A percentile compares a stretch with the other conserved stretches of the same genome.
phyloP scores from a whole-genome alignment of 2,329 filamentous ascomycete genomes.

The Fusarium marasasianum region DNA sequence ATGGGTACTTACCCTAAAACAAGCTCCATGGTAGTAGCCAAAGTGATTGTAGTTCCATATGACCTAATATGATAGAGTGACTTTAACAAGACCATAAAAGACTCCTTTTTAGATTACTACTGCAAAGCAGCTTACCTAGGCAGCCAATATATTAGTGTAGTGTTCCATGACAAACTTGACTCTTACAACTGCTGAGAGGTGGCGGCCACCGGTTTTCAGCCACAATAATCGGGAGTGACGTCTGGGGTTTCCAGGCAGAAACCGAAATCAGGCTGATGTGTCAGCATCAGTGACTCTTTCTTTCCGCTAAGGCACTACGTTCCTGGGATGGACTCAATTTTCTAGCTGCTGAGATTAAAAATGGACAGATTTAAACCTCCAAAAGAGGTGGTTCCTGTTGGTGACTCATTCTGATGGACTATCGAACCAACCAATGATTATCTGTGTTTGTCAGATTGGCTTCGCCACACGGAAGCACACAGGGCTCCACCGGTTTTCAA shows the following conservation, averaged over 20 bases:
- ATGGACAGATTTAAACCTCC: constrained; percentile 8
- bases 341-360: constrained; percentile 6
- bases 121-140: neutral
- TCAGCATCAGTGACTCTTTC: constrained; percentile 19
- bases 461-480: constrained; percentile 32
- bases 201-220: neutral
- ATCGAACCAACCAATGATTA: constrained; percentile 18
- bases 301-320: neutral
- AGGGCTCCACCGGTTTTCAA: constrained; percentile 28
- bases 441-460: constrained; percentile 10
- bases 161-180: neutral
- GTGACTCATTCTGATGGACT: constrained; percentile 33
- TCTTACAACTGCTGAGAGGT: neutral
- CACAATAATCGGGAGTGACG: neutral
- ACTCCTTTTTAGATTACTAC: neutral
- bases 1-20: neutral
- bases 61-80: neutral
- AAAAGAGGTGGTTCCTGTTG: constrained; percentile 9
- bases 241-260: constrained; percentile 5
- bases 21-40: neutral
- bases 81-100: neutral
- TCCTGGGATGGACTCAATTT: neutral
- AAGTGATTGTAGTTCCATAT: neutral
- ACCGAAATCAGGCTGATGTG: neutral
- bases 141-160: neutral